Evolutionary conservation across 495 filamentous ascomycete genomes (phyloP).

Genomic region (Aspergillus ostianus): DNA sequence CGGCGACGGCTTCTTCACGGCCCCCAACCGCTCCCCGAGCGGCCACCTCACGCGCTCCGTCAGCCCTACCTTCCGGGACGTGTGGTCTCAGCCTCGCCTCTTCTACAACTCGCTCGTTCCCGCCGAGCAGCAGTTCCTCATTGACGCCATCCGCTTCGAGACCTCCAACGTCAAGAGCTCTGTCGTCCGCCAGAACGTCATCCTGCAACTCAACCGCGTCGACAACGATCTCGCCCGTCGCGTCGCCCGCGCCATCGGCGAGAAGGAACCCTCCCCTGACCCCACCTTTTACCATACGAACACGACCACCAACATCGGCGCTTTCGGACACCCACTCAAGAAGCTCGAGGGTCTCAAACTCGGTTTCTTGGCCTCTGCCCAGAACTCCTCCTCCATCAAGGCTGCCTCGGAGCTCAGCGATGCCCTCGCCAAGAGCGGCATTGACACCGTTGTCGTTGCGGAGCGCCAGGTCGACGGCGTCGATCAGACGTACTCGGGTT

Average conservation of each 20-base stretch:
- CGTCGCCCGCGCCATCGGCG: constrained; percentile 61
- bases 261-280: constrained; percentile 57
- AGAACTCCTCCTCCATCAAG: constrained; percentile 34
- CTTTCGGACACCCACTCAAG: constrained; percentile 56
- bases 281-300: constrained; percentile 68
- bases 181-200: constrained; percentile 56
- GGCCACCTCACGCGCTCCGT: constrained; percentile 57
- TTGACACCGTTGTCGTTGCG: constrained; percentile 61
- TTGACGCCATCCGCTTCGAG: constrained; percentile 80
- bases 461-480: constrained; percentile 57
- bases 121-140: constrained; percentile 71
- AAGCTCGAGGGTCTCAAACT: constrained; percentile 65
- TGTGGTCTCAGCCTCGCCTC: constrained; percentile 73
- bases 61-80: constrained; percentile 67
- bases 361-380: constrained; percentile 58
- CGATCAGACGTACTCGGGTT: constrained; percentile 66
- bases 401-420: constrained; percentile 49
- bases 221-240: constrained; percentile 67
- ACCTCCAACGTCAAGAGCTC: constrained; percentile 54
- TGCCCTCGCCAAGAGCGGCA: constrained; percentile 43
- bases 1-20: constrained; percentile 73
- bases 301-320: constrained; percentile 60
- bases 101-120: constrained; percentile 74
- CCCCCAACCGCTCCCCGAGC: constrained; percentile 53
- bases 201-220: constrained; percentile 69